Evolutionary conservation across 192 early-diverging fungal genomes (phyloP).

Genomic region (Helicostylum pulchrum): DNA sequence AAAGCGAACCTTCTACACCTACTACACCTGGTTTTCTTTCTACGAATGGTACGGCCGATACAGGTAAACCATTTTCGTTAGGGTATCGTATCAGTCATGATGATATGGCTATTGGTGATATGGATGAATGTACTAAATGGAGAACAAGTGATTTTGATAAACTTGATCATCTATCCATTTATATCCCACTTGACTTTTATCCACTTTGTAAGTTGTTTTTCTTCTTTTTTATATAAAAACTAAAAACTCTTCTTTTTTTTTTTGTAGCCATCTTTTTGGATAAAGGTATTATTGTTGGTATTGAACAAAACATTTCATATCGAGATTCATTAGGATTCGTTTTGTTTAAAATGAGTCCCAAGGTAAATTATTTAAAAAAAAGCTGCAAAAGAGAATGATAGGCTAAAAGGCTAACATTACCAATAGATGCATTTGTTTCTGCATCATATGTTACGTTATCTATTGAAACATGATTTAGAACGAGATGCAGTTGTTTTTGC

Average conservation of each 20-base stretch:
- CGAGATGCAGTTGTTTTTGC: slow-evolving; percentile 69
- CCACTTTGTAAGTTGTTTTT: slow-evolving; percentile 59
- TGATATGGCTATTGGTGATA: neutral
- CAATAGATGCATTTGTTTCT: slow-evolving; percentile 74
- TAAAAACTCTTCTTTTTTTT: neutral
- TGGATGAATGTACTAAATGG: slow-evolving; percentile 27
- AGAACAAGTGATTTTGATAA: slow-evolving; percentile 15
- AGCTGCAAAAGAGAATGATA: neutral
- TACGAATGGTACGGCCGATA: neutral
- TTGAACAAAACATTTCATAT: slow-evolving; percentile 63
- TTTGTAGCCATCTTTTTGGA: slow-evolving; percentile 63
- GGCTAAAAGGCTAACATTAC: neutral
- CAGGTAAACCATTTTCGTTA: slow-evolving; percentile 23
- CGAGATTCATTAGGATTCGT: slow-evolving; percentile 54
- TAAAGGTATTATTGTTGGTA: slow-evolving; percentile 70
- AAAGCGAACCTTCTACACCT: slow-evolving; percentile 28
- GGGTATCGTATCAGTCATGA: slow-evolving; percentile 22
- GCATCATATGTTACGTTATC: slow-evolving; percentile 60
- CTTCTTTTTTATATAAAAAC: neutral
- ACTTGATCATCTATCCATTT: slow-evolving; percentile 37
- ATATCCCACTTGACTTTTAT: slow-evolving; percentile 71
- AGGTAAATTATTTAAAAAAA: slow-evolving; percentile 42
- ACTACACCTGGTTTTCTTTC: slow-evolving; percentile 18
- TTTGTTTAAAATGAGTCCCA: slow-evolving; percentile 61
- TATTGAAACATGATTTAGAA: slow-evolving; percentile 53